Evolutionary conservation across 2,329 filamentous ascomycete genomes (phyloP).

Genomic region (Diaporthe sp.): DNA sequence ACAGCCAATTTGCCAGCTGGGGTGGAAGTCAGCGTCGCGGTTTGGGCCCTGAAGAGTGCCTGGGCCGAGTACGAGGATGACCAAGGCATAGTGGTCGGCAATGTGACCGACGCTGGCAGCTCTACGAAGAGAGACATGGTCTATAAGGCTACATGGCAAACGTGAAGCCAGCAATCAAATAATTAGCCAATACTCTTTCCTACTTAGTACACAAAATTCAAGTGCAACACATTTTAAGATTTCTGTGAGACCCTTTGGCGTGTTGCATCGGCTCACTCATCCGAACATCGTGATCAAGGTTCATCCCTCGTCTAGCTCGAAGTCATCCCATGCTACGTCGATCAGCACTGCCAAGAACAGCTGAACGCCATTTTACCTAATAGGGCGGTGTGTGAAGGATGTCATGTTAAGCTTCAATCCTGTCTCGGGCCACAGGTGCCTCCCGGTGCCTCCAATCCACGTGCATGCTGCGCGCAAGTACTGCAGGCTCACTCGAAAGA

Average conservation of each 20-base stretch:
- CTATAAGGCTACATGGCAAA: conserved; percentile 40
- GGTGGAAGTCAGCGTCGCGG: conserved; percentile 51
- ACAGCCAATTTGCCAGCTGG: conserved; percentile 52
- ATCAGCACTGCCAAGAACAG: conserved; percentile 28
- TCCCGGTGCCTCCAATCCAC: neutral
- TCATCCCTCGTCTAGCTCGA: neutral
- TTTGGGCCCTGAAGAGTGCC: conserved; percentile 55
- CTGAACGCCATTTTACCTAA: conserved; percentile 23
- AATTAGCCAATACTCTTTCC: neutral
- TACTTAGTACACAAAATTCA: no score
- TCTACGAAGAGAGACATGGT: conserved; percentile 42
- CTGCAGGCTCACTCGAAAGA: neutral
- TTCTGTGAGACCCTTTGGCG: no score
- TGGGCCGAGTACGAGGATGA: conserved; percentile 50
- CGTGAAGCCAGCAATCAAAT: neutral
- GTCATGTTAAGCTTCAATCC: neutral
- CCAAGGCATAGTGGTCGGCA: conserved; percentile 46
- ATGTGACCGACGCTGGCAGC: conserved; percentile 40
- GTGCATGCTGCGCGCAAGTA: neutral
- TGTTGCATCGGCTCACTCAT: neutral
- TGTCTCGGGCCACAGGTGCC: neutral
- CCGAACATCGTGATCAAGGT: neutral
- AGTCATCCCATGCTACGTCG: neutral
- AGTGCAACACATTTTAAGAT: neutral
- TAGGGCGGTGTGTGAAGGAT: neutral